Base-by-base conservation (phyloP, 345 rosid genomes). In the Gossypium rotundifolium region DNA sequence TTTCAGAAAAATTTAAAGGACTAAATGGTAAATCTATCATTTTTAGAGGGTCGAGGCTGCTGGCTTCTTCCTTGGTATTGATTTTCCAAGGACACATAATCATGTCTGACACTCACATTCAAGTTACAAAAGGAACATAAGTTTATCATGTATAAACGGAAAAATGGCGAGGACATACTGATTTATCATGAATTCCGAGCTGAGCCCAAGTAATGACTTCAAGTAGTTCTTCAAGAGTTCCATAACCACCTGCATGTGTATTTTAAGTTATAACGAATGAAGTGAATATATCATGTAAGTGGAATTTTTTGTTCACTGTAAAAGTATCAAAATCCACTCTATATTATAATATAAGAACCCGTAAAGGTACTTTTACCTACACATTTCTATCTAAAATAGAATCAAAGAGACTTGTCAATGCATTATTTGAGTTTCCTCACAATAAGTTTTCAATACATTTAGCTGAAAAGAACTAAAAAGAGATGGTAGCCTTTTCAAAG, bases 201-300 rank as follows among this genome's bases (percentile, higher is more conserved):
- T 94, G 98, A 71, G 99, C 99, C 99, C 99, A 94, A 69, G 99
- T 88, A 74, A 94, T 94, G 54, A 93, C 99, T 78, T 94, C 99
- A 71, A 94, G 97, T 77, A 94, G 86, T 76, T 94, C 99, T 83
- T 94, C 99, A 72, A 94, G 89, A 49, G 99, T 94, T 40, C 98
- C 99, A 85, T 94, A 94, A 69, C 99, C 98, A 81, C 99, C 97
- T 92, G 85, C 64, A 78, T 62, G 13, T 62, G 17, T 9, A 52
- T 65, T 58, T 53, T 70, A 33, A 4, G 40, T 33, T 5, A 33
- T 5, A 33, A 33, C 40, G 40, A 33, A 33, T 33, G 7, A 5
- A 33, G 40, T 33, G 40, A 33, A 33, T 33, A 33, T 33, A 33
- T 33, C 40, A 33, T 33, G 40, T 33, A 33, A 33, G 38, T 33